These are phyloP conservation scores for Hyphopichia khmerensis DNA, from an alignment of 1,139 yeast genomes.

Conservation along the genomic window DNA sequence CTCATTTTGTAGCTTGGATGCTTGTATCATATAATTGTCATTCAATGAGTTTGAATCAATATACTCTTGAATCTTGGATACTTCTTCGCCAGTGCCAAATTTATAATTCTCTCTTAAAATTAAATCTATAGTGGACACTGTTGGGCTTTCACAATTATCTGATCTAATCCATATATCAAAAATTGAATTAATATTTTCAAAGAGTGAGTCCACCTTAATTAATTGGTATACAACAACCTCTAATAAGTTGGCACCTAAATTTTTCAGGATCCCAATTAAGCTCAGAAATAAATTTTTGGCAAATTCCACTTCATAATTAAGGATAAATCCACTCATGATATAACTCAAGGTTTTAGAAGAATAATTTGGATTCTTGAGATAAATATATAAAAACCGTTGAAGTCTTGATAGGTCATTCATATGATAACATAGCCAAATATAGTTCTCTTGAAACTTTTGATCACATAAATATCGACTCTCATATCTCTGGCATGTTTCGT, in stretches of 20 bases:
- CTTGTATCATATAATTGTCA: conserved; percentile 22
- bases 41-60: conserved; percentile 19
- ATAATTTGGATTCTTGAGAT: conserved; percentile 16
- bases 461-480: conserved; percentile 11
- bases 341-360: conserved; percentile 29
- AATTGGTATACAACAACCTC: conserved; percentile 27
- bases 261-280: conserved; percentile 17
- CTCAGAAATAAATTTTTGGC: conserved; percentile 24
- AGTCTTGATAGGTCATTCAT: conserved; percentile 24
- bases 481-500: conserved; percentile 17
- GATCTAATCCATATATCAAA: conserved; percentile 30
- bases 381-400: conserved; percentile 18
- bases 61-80: conserved; percentile 14
- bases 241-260: conserved; percentile 24
- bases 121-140: conserved; percentile 26
- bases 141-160: conserved; percentile 21
- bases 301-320: conserved; percentile 33
- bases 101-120: conserved; percentile 29
- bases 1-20: conserved; percentile 22
- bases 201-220: conserved; percentile 28
- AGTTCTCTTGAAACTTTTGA: conserved; percentile 20
- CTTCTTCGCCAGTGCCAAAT: conserved; percentile 30
- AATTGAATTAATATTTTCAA: conserved; percentile 28
- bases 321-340: conserved; percentile 27
- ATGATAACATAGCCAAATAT: conserved; percentile 35